phyloP scores from a whole-genome alignment of 164 flowering plant genomes.

The Akebia trifoliata region DNA sequence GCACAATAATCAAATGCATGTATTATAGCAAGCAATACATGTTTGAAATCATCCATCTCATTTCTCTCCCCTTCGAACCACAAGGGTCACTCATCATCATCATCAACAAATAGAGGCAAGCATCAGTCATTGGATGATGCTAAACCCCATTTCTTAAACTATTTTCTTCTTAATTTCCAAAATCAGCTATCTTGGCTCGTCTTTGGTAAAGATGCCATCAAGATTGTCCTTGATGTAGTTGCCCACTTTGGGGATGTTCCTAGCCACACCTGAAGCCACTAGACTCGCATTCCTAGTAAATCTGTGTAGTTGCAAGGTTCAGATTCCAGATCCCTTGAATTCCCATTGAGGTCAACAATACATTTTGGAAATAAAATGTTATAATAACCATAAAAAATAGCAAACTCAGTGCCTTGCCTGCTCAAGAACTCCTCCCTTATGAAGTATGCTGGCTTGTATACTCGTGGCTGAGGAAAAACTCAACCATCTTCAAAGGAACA shows the following conservation, averaged over 20 bases:
- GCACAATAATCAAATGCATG: too few relatives aligned
- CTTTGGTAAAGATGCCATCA: constrained; percentile 63
- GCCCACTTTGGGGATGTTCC: constrained; percentile 53
- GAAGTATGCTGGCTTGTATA: constrained; percentile 37
- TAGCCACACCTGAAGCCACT: constrained; percentile 63
- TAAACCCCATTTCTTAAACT: too few relatives aligned
- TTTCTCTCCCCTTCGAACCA: too few relatives aligned
- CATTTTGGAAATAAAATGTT: not conserved
- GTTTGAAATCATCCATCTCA: too few relatives aligned
- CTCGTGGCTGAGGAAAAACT: constrained; percentile 34
- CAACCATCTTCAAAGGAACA: constrained; percentile 33
- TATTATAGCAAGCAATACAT: too few relatives aligned
- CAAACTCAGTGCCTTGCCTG: constrained; percentile 33
- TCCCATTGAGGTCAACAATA: not conserved
- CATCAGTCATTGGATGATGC: too few relatives aligned
- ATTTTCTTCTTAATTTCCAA: not conserved
- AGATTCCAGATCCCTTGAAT: not conserved
- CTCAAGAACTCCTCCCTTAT: constrained; percentile 50
- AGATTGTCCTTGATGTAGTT: constrained; percentile 49
- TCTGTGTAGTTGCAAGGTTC: constrained; percentile 31
- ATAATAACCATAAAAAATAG: not conserved
- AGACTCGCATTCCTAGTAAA: constrained; percentile 58
- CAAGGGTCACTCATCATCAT: too few relatives aligned
- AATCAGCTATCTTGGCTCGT: constrained; percentile 48
- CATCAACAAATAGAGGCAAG: too few relatives aligned